Evolutionary conservation across 2,329 filamentous ascomycete genomes (phyloP), one percentile per base, ranked within the genome.

Genomic region (Lachnum nothofagi): DNA sequence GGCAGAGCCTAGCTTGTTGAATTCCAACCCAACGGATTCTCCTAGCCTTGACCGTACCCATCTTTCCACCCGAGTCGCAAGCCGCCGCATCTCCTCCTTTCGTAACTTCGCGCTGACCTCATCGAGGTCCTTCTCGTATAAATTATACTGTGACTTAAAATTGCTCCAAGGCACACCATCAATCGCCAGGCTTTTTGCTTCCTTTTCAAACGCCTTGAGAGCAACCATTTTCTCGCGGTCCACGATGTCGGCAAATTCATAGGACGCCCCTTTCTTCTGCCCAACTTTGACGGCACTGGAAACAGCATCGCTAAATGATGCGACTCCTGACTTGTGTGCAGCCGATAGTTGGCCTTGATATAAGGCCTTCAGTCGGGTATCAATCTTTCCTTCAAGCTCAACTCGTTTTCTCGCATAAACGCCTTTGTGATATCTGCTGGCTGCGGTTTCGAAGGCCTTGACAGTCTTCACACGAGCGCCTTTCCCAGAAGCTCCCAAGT

Each of bases 171-270:
- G 65, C 0, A 91, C 80, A n/a, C 82, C 88, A 56, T 88, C 79
- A 8, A 98, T 88, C 6, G 81, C 71, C 7, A 91, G 78, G 42
- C 82, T 80, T 61, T 84, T 78, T 1, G 87, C 89, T 62, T 93
- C 86, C 17, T 77, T 75, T 64, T 87, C 82, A 65, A 94, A 98
- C 38, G 79, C 78, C 14, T 82, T 77, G 29, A 95, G 66, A 0
- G 89, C 83, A 65, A 82, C 82, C 60, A 78, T 79, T 71, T 93
- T 95, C 67, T 96, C 87, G 48, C 81, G 77, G 33, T 82, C 80
- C 5, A 98, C 93, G 60, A 97, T 96, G 58, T 94, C 86, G 19
- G 91, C 90, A 68, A 98, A 98, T 65, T 98, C 93, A 63, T 98
- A 97, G 44, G 80, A 78, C 6, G 83, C 86, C 19, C 91, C 91